These are phyloP conservation scores for Tuber brumale DNA, from an alignment of 495 filamentous ascomycete genomes.

Conservation along the genomic window DNA sequence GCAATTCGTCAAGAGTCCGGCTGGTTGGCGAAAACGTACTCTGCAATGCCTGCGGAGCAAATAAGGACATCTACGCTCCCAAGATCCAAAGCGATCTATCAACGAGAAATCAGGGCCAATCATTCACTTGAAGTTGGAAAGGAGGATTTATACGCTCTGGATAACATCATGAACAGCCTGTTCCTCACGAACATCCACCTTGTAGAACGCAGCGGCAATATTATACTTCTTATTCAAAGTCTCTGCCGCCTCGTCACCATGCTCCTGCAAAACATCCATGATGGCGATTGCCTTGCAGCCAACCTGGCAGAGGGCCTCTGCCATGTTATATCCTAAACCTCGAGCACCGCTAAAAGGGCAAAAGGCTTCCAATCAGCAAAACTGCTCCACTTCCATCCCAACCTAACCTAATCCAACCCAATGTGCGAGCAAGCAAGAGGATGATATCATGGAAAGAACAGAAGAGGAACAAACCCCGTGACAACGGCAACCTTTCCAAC, in stretches of 20 bases:
- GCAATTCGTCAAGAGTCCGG: slow-evolving; percentile 33
- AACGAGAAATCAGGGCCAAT: slow-evolving; percentile 1
- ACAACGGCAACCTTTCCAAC: slow-evolving; percentile 62
- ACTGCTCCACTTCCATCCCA: background rate
- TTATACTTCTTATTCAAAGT: slow-evolving; percentile 61
- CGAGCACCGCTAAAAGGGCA: slow-evolving; percentile 59
- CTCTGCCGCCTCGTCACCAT: slow-evolving; percentile 60
- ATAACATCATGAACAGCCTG: slow-evolving; percentile 48
- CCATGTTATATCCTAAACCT: slow-evolving; percentile 70
- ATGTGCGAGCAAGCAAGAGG: background rate
- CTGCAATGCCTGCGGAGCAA: slow-evolving; percentile 79
- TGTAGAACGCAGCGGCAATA: slow-evolving; percentile 67
- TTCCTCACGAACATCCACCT: slow-evolving; percentile 66
- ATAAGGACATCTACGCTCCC: slow-evolving; percentile 66
- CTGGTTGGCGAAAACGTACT: slow-evolving; percentile 46
- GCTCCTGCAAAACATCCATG: slow-evolving; percentile 65
- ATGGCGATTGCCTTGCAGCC: slow-evolving; percentile 67
- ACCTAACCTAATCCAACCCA: background rate
- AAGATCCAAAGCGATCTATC: slow-evolving; percentile 47
- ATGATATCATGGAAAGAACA: background rate
- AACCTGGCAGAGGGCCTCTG: slow-evolving; percentile 64
- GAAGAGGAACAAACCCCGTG: slow-evolving; percentile 55
- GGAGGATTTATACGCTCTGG: slow-evolving; percentile 26
- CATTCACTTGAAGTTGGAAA: slow-evolving; percentile 5
- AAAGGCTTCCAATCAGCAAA: slow-evolving; percentile 3